These are phyloP conservation scores for Trypanosoma lewisi DNA, from an alignment of 208 protist genomes.

Conservation along the genomic window DNA sequence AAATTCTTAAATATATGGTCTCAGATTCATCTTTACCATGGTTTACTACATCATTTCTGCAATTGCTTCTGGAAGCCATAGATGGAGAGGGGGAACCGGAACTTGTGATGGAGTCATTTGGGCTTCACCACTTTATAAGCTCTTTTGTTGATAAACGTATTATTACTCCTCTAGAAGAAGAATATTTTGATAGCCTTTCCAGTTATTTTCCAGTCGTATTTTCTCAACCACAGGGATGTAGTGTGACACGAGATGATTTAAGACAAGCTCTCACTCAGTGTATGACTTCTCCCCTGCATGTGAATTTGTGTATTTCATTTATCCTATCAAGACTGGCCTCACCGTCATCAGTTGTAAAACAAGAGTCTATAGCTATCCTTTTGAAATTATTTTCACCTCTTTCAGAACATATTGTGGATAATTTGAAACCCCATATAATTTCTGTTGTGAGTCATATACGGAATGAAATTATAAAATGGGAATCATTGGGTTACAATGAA, in stretches of 20 bases:
- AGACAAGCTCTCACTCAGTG: slow-evolving; percentile 35
- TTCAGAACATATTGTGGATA: slow-evolving; percentile 15
- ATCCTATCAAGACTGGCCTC: slow-evolving; percentile 64
- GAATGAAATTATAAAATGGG: slow-evolving; percentile 63
- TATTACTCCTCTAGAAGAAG: slow-evolving; percentile 35
- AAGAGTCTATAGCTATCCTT: slow-evolving; percentile 37
- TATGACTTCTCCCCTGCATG: slow-evolving; percentile 42
- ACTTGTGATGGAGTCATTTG: slow-evolving; percentile 53
- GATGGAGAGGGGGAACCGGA: slow-evolving; percentile 80
- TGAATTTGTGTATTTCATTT: slow-evolving; percentile 66
- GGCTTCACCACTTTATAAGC: slow-evolving; percentile 35
- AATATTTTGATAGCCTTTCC: slow-evolving; percentile 77
- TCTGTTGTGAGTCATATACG: slow-evolving; percentile 43
- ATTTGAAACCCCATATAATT: slow-evolving; percentile 20
- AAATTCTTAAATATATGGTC: slow-evolving; percentile 30
- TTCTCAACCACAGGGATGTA: slow-evolving; percentile 54
- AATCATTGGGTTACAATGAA: slow-evolving; percentile 32
- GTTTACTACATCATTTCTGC: slow-evolving; percentile 32
- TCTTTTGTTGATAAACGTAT: slow-evolving; percentile 13
- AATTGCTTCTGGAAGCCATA: slow-evolving; percentile 42
- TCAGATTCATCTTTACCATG: slow-evolving; percentile 17
- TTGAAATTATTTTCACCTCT: slow-evolving; percentile 22
- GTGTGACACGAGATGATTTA: slow-evolving; percentile 64
- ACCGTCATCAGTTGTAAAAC: slow-evolving; percentile 64
- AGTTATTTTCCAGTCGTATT: slow-evolving; percentile 88